Percentiles rank a stretch among this genome's conserved stretches.
These are phyloP conservation scores for Oryza glaberrima DNA, from an alignment of 176 grass and related monocot genomes.

Conservation along the genomic window DNA sequence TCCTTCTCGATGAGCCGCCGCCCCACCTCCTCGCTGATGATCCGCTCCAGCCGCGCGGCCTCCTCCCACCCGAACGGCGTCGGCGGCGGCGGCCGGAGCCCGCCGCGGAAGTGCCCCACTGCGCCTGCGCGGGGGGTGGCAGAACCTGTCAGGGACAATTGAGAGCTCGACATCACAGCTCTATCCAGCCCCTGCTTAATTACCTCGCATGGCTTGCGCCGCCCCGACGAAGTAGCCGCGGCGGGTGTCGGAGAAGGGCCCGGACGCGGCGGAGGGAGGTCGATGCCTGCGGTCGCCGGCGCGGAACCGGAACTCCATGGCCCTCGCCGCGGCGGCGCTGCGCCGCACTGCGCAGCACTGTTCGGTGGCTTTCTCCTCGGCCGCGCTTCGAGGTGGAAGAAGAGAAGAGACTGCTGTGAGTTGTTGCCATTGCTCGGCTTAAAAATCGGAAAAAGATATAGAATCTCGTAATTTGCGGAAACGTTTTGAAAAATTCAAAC, in stretches of 20 bases:
- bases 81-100: not conserved
- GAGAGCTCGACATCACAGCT: not conserved
- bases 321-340: not conserved
- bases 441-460: not conserved
- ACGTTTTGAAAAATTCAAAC: not conserved
- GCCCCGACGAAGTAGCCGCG: not conserved
- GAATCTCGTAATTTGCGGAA: not conserved
- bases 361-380: not conserved
- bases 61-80: constrained; percentile 10
- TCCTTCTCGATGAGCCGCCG: constrained; percentile 36
- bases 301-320: constrained; percentile 57
- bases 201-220: constrained; percentile 37
- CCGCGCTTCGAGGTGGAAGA: not conserved
- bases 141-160: not conserved
- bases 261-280: not conserved
- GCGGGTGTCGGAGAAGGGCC: not conserved
- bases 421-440: not conserved
- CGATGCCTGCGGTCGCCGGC: constrained; percentile 33
- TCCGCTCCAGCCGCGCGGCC: constrained; percentile 19
- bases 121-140: not conserved
- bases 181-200: not conserved
- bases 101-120: constrained; percentile 10
- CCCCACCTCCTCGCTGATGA: constrained; percentile 41
- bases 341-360: not conserved
- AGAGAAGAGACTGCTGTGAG: not conserved